Evolutionary conservation across 2,329 filamentous ascomycete genomes (phyloP).

Genomic region (Ascochyta koolunga): DNA sequence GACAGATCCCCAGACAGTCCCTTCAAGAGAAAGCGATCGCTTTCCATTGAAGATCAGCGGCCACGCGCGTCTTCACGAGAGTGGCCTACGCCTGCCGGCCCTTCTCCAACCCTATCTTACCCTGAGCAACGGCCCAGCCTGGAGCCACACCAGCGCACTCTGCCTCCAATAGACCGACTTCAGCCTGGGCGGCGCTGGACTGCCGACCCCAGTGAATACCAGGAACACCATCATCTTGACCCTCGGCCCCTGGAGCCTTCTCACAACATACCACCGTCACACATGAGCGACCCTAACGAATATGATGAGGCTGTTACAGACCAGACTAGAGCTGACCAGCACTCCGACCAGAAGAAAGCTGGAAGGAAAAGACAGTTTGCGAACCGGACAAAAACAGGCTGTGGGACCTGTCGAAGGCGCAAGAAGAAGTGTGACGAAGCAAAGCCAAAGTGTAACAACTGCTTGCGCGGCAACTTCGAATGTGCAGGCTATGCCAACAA

Average conservation of each 20-base stretch:
- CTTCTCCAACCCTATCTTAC: conserved; percentile 8
- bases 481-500: conserved; percentile 90
- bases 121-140: conserved; percentile 8
- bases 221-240: conserved; percentile 32
- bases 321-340: conserved; percentile 51
- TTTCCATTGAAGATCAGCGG: conserved; percentile 7
- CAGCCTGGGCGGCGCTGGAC: conserved; percentile 39
- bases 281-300: conserved; percentile 20
- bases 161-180: conserved; percentile 37
- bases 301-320: conserved; percentile 43
- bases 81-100: conserved; percentile 4
- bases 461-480: conserved; percentile 84
- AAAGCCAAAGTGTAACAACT: conserved; percentile 94
- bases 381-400: conserved; percentile 94
- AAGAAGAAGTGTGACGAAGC: conserved; percentile 99
- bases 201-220: conserved; percentile 36
- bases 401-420: conserved; percentile 85
- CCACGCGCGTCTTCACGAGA: conserved; percentile 8
- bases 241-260: conserved; percentile 27
- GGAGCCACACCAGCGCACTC: conserved; percentile 19
- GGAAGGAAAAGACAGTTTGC: conserved; percentile 70
- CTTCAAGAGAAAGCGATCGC: conserved; percentile 71
- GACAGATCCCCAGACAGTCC: conserved; percentile 36
- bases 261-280: conserved; percentile 15
- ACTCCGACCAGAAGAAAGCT: conserved; percentile 53